Percentiles rank a stretch among this genome's conserved stretches.
These are phyloP conservation scores for Echites panduratus DNA, from an alignment of 257 asterid species.

Conservation along the genomic window DNA sequence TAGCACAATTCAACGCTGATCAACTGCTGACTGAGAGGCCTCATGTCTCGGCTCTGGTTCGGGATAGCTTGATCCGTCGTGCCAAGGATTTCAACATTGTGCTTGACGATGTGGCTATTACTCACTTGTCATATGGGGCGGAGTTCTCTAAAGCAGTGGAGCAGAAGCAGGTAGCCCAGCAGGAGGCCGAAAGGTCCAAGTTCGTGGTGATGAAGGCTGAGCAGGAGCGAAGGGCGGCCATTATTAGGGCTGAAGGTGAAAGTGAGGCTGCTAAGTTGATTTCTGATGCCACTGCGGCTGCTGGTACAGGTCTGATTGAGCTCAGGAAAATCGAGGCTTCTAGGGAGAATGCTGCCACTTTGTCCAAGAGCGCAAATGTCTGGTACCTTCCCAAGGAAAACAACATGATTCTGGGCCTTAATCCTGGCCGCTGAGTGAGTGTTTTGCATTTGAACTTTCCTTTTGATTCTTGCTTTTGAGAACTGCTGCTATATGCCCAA, in stretches of 20 bases:
- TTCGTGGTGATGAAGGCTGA: constrained; percentile 89
- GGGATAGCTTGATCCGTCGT: constrained; percentile 73
- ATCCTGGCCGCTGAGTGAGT: constrained; percentile 31
- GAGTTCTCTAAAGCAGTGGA: constrained; percentile 93
- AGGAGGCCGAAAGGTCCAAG: constrained; percentile 94
- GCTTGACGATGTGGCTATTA: constrained; percentile 90
- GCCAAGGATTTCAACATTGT: constrained; percentile 86
- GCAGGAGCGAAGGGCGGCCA: constrained; percentile 37
- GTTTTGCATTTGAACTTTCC: background rate
- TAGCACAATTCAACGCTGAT: constrained; percentile 94
- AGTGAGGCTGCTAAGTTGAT: constrained; percentile 46
- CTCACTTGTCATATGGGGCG: constrained; percentile 84
- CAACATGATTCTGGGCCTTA: constrained; percentile 40
- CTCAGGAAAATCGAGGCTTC: constrained; percentile 43
- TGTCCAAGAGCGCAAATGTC: constrained; percentile 36
- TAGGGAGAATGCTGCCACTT: constrained; percentile 38
- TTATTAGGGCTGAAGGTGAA: constrained; percentile 46
- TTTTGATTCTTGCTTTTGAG: background rate
- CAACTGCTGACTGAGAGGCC: constrained; percentile 92
- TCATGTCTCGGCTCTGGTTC: constrained; percentile 81
- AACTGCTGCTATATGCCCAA: background rate
- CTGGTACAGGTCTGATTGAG: constrained; percentile 43
- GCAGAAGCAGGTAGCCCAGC: constrained; percentile 99
- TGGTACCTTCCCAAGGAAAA: constrained; percentile 33
- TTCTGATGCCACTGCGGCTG: constrained; percentile 39